Evolutionary conservation across 2,329 filamentous ascomycete species (phyloP).

Genomic region (Penicillium sp.): DNA sequence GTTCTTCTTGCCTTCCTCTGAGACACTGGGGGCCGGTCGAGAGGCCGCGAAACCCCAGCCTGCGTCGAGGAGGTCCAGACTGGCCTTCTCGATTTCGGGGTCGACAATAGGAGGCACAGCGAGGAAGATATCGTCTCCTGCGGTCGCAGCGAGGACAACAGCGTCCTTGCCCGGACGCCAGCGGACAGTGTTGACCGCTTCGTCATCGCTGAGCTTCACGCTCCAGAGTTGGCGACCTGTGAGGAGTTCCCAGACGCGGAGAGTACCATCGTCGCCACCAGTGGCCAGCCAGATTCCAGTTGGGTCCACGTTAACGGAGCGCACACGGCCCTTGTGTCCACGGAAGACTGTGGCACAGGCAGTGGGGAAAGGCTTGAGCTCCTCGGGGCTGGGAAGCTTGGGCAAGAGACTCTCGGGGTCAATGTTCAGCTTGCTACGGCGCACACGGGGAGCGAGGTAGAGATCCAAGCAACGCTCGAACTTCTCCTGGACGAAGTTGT

Average conservation of each 20-base stretch:
- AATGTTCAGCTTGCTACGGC: conserved; percentile 93
- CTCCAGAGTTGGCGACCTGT: conserved; percentile 88
- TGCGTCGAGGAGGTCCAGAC: conserved; percentile 73
- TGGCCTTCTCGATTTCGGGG: conserved; percentile 69
- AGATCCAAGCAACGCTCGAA: conserved; percentile 95
- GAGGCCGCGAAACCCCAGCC: conserved; percentile 92
- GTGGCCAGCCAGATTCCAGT: conserved; percentile 82
- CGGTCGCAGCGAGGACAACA: conserved; percentile 76
- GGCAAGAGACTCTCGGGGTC: conserved; percentile 90
- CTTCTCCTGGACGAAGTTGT: conserved; percentile 85
- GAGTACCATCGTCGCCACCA: conserved; percentile 89
- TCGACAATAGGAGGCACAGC: conserved; percentile 72
- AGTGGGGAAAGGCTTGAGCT: conserved; percentile 92
- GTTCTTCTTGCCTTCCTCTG: conserved; percentile 62
- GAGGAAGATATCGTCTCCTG: conserved; percentile 81
- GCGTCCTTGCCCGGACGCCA: conserved; percentile 86
- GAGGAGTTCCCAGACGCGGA: conserved; percentile 83
- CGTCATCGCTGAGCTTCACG: conserved; percentile 70
- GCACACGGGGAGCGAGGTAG: conserved; percentile 87
- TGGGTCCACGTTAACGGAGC: conserved; percentile 80
- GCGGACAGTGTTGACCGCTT: conserved; percentile 79
- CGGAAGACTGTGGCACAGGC: conserved; percentile 81
- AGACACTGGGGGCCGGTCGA: conserved; percentile 50
- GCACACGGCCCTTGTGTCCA: conserved; percentile 84
- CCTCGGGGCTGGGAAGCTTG: conserved; percentile 87